Evolutionary conservation across 2,329 filamentous ascomycete species (phyloP), one percentile per base, ranked within the genome.

Genomic region (Colletotrichum graminicola): DNA sequence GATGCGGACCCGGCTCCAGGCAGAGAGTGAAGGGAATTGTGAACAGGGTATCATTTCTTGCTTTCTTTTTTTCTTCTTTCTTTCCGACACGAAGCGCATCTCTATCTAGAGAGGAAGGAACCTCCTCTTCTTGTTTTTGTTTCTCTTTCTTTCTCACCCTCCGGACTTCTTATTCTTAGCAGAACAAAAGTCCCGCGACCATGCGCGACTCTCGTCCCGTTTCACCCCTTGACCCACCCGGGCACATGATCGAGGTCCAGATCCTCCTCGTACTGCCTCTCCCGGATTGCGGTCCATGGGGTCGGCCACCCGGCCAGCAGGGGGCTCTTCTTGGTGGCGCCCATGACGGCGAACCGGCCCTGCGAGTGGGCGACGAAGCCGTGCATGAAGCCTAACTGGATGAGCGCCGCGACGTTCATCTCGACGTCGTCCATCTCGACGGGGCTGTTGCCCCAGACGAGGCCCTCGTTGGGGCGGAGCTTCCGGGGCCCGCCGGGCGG

Each of bases 301-400:
- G 83, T 84, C 1, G 95, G 94, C 84, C 95, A 98, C 0, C 93
- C 93, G 1, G 92, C 92, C 43, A 85, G 84, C 26, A 93, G 81
- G 0, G 91, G 87, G 32, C 89, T 87, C 5, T 88, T 88, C 74
- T 87, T 88, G 71, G 87, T 87, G 32, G 93, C 90, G 3, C 95
- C 94, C 63, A 92, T 90, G 54, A 98, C 93, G 16, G 94, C 94
- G 77, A 98, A 94, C 60, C 93, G 91, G 54, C 88, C 88, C 77
- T 91, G 90, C 34, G 88, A 88, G 76, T 97, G 94, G 21, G 93
- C 93, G 36, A 98, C 88, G 77, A 95, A 98, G 1, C 95, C 95
- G 75, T 92, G 90, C 78, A 98, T 85, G 32, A 97, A 84, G 0
- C 93, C 93, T 80, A 97, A 93, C 61, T 92, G 90, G 26, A 97